Evolutionary conservation across 2,329 filamentous ascomycete species (phyloP).

Genomic region (Venturiaceae sp.): DNA sequence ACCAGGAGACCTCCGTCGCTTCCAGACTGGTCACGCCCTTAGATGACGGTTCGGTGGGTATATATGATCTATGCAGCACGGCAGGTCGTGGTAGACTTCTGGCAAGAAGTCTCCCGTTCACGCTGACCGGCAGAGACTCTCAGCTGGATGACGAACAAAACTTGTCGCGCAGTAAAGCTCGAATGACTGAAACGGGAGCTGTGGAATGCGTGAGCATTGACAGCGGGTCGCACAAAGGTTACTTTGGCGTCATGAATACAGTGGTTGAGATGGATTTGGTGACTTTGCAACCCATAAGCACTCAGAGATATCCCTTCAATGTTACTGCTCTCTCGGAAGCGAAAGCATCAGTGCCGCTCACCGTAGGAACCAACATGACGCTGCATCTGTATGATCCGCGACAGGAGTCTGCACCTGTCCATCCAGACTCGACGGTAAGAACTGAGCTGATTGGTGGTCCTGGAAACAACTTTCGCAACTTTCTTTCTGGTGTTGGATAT

Average conservation of each 20-base stretch:
- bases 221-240: slow-evolving; percentile 55
- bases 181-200: slow-evolving; percentile 60
- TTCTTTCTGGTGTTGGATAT: neutral
- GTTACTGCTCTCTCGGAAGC: slow-evolving; percentile 74
- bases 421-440: neutral
- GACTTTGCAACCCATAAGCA: slow-evolving; percentile 58
- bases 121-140: slow-evolving; percentile 39
- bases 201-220: slow-evolving; percentile 80
- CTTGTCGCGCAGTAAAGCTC: slow-evolving; percentile 36
- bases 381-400: slow-evolving; percentile 77
- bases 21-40: slow-evolving; percentile 64
- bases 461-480: neutral
- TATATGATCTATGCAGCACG: slow-evolving; percentile 56
- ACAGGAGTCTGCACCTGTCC: slow-evolving; percentile 20
- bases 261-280: slow-evolving; percentile 76
- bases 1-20: slow-evolving; percentile 41
- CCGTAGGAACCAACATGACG: slow-evolving; percentile 72
- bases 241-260: slow-evolving; percentile 67
- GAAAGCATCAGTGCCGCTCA: slow-evolving; percentile 58
- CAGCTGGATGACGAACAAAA: slow-evolving; percentile 30
- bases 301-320: slow-evolving; percentile 66
- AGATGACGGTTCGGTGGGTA: slow-evolving; percentile 76
- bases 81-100: slow-evolving; percentile 50
- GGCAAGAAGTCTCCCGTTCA: slow-evolving; percentile 53
- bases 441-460: neutral